Base-by-base conservation (phyloP, 2,329 filamentous ascomycete genomes). In the Diaporthe vexans region DNA sequence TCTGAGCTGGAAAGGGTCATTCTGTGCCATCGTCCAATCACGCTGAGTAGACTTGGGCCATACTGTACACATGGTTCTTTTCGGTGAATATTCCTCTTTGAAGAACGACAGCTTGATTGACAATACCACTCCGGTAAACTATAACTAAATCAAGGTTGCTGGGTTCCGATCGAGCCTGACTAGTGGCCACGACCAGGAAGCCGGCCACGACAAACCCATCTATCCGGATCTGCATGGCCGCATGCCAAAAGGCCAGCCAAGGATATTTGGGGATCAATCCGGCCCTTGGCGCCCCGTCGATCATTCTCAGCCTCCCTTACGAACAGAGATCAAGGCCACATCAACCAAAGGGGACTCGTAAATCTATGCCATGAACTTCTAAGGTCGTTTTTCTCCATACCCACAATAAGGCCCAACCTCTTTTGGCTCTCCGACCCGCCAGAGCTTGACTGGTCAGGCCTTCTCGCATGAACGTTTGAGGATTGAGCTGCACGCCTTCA, bases 261-360 rank as follows among this genome's bases (percentile, higher is more conserved):
- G 40, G 15, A 43, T 19, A 43, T 43, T 43, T 7, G 17, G 15
- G 40, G 40, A 43, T 13, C 6, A 19, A 43, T 43, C 40, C 40
- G 35, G 63, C 13, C 26, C 63, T 67, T 67, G 63, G 63, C 63
- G 37, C 2, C 29, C 7, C 48, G 63, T 68, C 46, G 63, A 54
- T 68, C 63, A 68, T 68, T 68, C 33, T 68, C 48, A 68, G 48
- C 48, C 63, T 54, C 63, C 63, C 63, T 68, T 13, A 51, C 33
- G 13, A 33, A 4, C 15, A 54, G 48, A 33, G 19, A 54, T n/a
- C 33, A 5, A 54, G 63, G 9, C 63, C 21, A 40, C 63, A 37
- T 21, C 7, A 52, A 13, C 29, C 33, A 52, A 5, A 24, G 21
- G 43, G 17, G 57, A 40, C 8, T 2, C 21, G 10, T 13, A 19